A percentile compares a stretch with the other conserved stretches of the same genome.
Conservation (phyloP, 2,329 filamentous ascomycete genomes). For the Fusarium hostae region DNA sequence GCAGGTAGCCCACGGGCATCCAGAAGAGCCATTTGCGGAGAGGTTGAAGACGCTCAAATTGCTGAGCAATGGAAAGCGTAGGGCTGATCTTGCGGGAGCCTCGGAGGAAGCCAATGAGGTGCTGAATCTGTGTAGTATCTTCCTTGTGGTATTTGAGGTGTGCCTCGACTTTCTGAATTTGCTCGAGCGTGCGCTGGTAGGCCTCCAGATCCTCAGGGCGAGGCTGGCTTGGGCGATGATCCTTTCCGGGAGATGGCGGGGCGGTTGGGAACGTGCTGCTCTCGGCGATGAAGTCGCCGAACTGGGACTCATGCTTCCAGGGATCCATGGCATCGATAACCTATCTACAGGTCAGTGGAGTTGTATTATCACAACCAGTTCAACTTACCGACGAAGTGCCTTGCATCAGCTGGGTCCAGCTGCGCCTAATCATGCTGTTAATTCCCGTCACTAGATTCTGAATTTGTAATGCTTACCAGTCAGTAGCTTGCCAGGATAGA, state of each 20-base stretch:
- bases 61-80: constrained; percentile 78
- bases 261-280: constrained; percentile 78
- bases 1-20: constrained; percentile 86
- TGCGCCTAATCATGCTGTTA: constrained; percentile 71
- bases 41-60: constrained; percentile 89
- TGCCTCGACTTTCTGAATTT: constrained; percentile 74
- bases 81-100: constrained; percentile 77
- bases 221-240: constrained; percentile 70
- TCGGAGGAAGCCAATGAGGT: constrained; percentile 78
- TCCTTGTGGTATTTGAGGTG: constrained; percentile 76
- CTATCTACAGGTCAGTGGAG: constrained; percentile 55
- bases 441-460: neutral
- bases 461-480: constrained; percentile 75
- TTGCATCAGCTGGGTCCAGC: constrained; percentile 92
- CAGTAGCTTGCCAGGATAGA: constrained; percentile 94
- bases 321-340: constrained; percentile 91
- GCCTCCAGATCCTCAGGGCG: constrained; percentile 77
- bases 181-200: constrained; percentile 73
- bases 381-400: constrained; percentile 84
- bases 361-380: neutral
- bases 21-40: constrained; percentile 95
- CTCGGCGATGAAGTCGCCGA: constrained; percentile 83
- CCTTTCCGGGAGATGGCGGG: constrained; percentile 69
- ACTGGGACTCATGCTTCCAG: constrained; percentile 91
- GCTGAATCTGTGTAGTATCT: constrained; percentile 74